Conservation (phyloP, 31 red algal species). For the Odonthalia washingtoniensis region DNA sequence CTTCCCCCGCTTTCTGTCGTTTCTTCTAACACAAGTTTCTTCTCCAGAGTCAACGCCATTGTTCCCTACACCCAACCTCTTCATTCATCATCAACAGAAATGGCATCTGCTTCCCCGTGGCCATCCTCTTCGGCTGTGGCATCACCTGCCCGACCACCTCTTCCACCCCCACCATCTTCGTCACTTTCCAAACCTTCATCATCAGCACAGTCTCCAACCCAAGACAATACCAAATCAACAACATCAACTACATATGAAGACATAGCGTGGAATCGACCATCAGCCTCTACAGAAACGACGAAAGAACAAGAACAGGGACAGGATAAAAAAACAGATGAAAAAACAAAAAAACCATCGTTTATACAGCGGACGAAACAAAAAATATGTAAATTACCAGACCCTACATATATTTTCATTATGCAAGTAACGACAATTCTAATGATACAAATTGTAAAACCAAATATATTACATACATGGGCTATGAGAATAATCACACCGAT, state of each 20-base stretch:
- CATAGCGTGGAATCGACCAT: neutral
- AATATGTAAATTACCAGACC: conserved; percentile 59
- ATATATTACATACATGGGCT: conserved; percentile 48
- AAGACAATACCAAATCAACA: neutral
- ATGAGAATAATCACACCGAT: conserved; percentile 40
- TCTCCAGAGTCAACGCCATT: too few relatives aligned
- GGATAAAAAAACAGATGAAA: neutral
- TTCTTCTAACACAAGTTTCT: too few relatives aligned
- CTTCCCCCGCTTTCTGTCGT: too few relatives aligned
- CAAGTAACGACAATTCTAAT: conserved; percentile 41
- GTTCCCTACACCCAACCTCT: too few relatives aligned
- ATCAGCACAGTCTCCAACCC: neutral
- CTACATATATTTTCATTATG: conserved; percentile 48
- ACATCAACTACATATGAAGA: neutral
- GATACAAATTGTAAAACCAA: conserved; percentile 44
- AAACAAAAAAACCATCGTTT: conserved; percentile 17
- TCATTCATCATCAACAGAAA: too few relatives aligned
- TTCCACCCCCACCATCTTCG: neutral
- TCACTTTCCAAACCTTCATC: neutral
- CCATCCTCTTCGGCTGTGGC: too few relatives aligned
- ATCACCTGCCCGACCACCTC: neutral
- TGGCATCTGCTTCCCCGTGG: too few relatives aligned
- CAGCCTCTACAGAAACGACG: neutral
- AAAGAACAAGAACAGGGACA: neutral
- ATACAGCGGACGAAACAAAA: conserved; percentile 35